Base-by-base conservation (phyloP, 2,329 filamentous ascomycete species). In the Hypoxylon sp. region DNA sequence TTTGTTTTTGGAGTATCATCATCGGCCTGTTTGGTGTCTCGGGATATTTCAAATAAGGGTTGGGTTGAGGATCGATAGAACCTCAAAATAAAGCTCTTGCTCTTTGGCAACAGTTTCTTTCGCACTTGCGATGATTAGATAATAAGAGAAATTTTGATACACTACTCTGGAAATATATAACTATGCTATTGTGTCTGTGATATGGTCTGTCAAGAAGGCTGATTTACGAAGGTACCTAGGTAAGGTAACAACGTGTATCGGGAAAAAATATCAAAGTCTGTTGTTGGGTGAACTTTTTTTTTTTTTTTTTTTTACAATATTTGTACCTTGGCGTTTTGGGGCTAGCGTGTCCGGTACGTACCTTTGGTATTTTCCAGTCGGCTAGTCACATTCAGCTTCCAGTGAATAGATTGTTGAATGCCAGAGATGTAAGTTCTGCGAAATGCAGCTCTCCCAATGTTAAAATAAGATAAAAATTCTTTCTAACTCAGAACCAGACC, bases 1-100 rank as follows among this genome's bases (percentile, higher is more conserved):
- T 81, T 81, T 53, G 32, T 83, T 82, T 81, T 82, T 81, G 72
- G 78, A 76, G 78, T 85, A 87, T 89, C 87, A 89, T 90, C 87
- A 90, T 78, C 63, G 88, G 86, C 87, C 82, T 78, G 79, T 85
- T 82, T 77, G 77, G 71, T 77, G 79, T 57, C 28, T 23, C 13
- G 21, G 4, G 76, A 72, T 65, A 75, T 46, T 55, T 6, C 41
- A 10, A 58, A 56, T 30, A 10, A n/a, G 11, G 6, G 19, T 28
- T 36, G 11, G 6, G 19, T 28, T 36, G 19, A n/a, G 17, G 25
- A 10, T 46, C 36, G 46, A 23, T 23, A 48, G 2, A 48, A 21
- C 2, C 14, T 25, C 25, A 5, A 25, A 6, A 25, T 5, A 32
- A 19, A 10, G 9, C 5, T 11, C n/a, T 21, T 30, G 19, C n/a